Evolutionary conservation across 208 protist genomes (phyloP).

Genomic region (Trypanosoma lewisi): DNA sequence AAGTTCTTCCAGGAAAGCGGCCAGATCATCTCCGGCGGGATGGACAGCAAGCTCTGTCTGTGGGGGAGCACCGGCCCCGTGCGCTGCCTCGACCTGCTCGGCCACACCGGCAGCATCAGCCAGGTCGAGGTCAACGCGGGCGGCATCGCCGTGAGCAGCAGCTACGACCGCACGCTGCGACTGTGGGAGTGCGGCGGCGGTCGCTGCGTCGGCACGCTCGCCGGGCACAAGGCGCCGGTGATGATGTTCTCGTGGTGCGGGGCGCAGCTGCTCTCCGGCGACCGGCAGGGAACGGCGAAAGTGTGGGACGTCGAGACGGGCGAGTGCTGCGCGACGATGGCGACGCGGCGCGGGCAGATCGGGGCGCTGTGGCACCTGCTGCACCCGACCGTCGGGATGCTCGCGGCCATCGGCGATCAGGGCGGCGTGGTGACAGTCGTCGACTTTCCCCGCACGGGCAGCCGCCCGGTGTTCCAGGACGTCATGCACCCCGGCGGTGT

Average conservation of each 20-base stretch:
- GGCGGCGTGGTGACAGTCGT: slow-evolving; percentile 65
- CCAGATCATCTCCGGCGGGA: slow-evolving; percentile 79
- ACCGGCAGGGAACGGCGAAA: slow-evolving; percentile 69
- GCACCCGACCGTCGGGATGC: slow-evolving; percentile 28
- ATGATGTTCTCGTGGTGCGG: slow-evolving; percentile 77
- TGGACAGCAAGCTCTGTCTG: slow-evolving; percentile 91
- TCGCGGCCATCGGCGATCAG: slow-evolving; percentile 73
- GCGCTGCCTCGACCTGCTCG: slow-evolving; percentile 77
- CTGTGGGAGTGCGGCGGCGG: slow-evolving; percentile 66
- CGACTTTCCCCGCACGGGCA: slow-evolving; percentile 46
- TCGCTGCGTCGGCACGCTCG: slow-evolving; percentile 46
- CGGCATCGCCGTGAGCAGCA: slow-evolving; percentile 53
- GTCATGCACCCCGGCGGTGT: slow-evolving; percentile 73
- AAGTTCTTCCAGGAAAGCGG: slow-evolving; percentile 58
- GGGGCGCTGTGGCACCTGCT: slow-evolving; percentile 52
- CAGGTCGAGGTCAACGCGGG: slow-evolving; percentile 63
- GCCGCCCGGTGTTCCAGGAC: slow-evolving; percentile 43
- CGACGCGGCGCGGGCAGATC: slow-evolving; percentile 69
- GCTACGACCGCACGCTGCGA: slow-evolving; percentile 84
- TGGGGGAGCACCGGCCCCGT: slow-evolving; percentile 51
- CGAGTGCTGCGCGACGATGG: slow-evolving; percentile 39
- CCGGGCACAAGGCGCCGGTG: slow-evolving; percentile 74
- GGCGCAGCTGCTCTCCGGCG: slow-evolving; percentile 66
- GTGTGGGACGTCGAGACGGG: slow-evolving; percentile 76
- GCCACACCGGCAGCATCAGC: slow-evolving; percentile 78